These are phyloP conservation scores for Lentinula detonsa DNA, from an alignment of 768 basidiomycete species.

Conservation along the genomic window DNA sequence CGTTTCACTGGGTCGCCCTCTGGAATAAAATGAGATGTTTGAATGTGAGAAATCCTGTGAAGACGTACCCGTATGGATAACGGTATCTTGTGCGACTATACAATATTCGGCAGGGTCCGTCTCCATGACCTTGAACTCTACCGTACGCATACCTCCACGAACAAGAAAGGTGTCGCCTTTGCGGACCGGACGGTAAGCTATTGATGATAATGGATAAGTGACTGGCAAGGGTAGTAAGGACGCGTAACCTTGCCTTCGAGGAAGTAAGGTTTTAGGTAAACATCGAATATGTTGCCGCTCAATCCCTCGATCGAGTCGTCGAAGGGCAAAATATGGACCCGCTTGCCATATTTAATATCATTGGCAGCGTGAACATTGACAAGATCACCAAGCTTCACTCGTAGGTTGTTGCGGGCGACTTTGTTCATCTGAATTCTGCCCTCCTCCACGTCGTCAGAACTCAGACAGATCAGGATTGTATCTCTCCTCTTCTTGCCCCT, in stretches of 20 bases:
- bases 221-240: background rate
- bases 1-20: conserved; percentile 99
- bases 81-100: conserved; percentile 98
- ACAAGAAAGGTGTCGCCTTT: conserved; percentile 99
- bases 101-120: conserved; percentile 98
- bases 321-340: conserved; percentile 94
- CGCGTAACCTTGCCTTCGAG: conserved; percentile 62
- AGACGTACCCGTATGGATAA: conserved; percentile 77
- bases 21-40: conserved; percentile 20
- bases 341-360: conserved; percentile 99
- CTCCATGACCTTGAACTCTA: conserved; percentile 99
- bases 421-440: conserved; percentile 99
- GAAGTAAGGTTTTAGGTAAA: conserved; percentile 99
- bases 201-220: background rate
- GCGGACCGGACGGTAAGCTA: conserved; percentile 90
- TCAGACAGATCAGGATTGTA: conserved; percentile 94
- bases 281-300: conserved; percentile 97
- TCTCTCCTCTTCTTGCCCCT: conserved; percentile 98
- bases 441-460: conserved; percentile 95
- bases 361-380: conserved; percentile 94
- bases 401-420: conserved; percentile 98
- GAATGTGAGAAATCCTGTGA: background rate
- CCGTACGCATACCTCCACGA: conserved; percentile 95
- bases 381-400: conserved; percentile 95
- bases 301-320: conserved; percentile 98